phyloP scores from a whole-genome alignment of 306 rosid genomes.

The Cicer bijugum region DNA sequence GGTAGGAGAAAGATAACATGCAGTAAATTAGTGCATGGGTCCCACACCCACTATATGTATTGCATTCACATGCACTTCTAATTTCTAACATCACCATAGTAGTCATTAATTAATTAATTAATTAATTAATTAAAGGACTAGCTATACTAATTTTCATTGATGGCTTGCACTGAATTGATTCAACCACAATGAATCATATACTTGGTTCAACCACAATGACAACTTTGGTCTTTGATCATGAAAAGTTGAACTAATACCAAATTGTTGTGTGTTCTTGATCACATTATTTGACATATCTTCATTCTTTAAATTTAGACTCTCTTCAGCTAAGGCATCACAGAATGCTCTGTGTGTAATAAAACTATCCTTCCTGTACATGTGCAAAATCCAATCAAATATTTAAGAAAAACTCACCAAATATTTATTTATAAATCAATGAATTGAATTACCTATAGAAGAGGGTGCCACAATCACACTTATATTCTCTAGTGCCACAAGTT shows the following conservation, averaged over 20 bases:
- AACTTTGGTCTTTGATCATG: constrained; percentile 19
- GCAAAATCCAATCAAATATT: not conserved
- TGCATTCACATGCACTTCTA: too few relatives aligned
- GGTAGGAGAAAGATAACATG: constrained; percentile 29
- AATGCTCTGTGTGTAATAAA: constrained; percentile 29
- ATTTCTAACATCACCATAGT: too few relatives aligned
- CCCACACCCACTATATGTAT: too few relatives aligned
- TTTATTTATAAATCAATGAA: not conserved
- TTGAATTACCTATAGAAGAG: constrained; percentile 32
- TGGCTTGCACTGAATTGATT: too few relatives aligned
- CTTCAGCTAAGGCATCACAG: constrained; percentile 23
- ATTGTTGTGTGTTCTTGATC: constrained; percentile 13
- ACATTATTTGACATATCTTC: not conserved
- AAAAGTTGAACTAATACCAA: not conserved
- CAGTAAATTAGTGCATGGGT: constrained; percentile 35
- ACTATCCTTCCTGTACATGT: constrained; percentile 22
- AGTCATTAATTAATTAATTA: too few relatives aligned
- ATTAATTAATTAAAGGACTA: too few relatives aligned
- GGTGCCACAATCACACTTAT: constrained; percentile 32
- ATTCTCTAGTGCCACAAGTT: constrained; percentile 36
- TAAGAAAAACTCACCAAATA: too few relatives aligned
- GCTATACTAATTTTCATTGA: too few relatives aligned
- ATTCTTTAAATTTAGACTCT: constrained; percentile 2
- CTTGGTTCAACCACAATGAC: constrained; percentile 9
- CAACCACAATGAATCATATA: not conserved